Percentiles rank a stretch among this genome's conserved stretches.
phyloP scores from a whole-genome alignment of 805 yeast species.

The Saccharomycopsis babjevae region DNA sequence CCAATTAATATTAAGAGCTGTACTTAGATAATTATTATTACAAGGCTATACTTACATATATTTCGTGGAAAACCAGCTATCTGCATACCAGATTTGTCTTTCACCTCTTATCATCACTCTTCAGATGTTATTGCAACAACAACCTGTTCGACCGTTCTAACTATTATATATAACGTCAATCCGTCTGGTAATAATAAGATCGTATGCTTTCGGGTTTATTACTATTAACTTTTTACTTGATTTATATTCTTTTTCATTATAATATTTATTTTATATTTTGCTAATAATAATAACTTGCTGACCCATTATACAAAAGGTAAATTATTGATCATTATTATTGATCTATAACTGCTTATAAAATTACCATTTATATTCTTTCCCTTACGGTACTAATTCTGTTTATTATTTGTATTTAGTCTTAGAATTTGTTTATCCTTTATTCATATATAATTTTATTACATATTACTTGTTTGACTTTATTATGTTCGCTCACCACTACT shows the following conservation, averaged over 20 bases:
- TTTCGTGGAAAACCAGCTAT: constrained; percentile 19
- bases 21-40: constrained; percentile 13
- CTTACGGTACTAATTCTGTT: constrained; percentile 14
- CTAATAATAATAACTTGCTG: constrained; percentile 16
- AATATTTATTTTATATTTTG: constrained; percentile 4
- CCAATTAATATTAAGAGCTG: constrained; percentile 15
- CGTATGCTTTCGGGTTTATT: constrained; percentile 18
- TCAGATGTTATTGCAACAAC: constrained; percentile 14
- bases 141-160: constrained; percentile 9
- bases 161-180: neutral
- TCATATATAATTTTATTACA: constrained; percentile 10
- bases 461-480: constrained; percentile 12
- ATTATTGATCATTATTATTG: constrained; percentile 7
- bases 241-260: constrained; percentile 3
- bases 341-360: constrained; percentile 11
- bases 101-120: constrained; percentile 13
- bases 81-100: constrained; percentile 18
- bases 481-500: constrained; percentile 16
- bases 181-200: constrained; percentile 14
- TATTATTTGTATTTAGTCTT: constrained; percentile 14
- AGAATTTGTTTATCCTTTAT: constrained; percentile 15
- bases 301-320: constrained; percentile 20
- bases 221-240: constrained; percentile 9
- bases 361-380: constrained; percentile 7
- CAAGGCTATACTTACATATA: constrained; percentile 18